A percentile compares a stretch with the other conserved stretches of the same genome.
phyloP scores from a whole-genome alignment of 768 basidiomycete genomes.

The Collybiopsis confluens region DNA sequence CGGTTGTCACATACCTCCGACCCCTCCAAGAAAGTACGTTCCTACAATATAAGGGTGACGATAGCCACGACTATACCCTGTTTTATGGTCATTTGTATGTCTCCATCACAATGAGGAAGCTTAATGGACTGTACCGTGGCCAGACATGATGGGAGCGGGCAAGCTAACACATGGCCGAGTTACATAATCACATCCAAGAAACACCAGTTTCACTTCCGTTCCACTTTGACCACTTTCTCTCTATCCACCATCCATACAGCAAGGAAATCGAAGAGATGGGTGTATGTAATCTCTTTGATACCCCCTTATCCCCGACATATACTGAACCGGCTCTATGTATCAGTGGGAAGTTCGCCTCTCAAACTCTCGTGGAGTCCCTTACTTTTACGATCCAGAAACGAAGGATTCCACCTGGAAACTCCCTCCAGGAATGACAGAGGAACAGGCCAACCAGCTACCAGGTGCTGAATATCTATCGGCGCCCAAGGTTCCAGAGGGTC shows the following conservation, averaged over 20 bases:
- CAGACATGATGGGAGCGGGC: neutral
- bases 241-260: no score
- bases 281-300: no score
- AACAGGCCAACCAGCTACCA: slow-evolving; percentile 58
- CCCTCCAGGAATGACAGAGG: slow-evolving; percentile 57
- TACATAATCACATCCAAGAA: no score
- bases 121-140: neutral
- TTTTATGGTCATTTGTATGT: no score
- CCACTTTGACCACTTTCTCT: no score
- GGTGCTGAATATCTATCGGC: slow-evolving; percentile 55
- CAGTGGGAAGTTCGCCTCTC: slow-evolving; percentile 89
- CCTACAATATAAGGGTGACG: slow-evolving; percentile 49
- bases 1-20: slow-evolving; percentile 31
- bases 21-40: slow-evolving; percentile 35
- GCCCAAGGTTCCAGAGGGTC: slow-evolving; percentile 28
- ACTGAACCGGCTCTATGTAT: no score
- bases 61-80: no score
- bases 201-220: no score
- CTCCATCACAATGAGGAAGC: no score
- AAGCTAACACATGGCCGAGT: no score
- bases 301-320: no score
- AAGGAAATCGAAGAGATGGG: no score
- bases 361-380: slow-evolving; percentile 69
- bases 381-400: slow-evolving; percentile 80
- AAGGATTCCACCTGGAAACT: slow-evolving; percentile 77